Evolutionary conservation across 768 basidiomycete species (phyloP), one percentile per base, ranked within the genome.

Genomic region (Suillus placidus): DNA sequence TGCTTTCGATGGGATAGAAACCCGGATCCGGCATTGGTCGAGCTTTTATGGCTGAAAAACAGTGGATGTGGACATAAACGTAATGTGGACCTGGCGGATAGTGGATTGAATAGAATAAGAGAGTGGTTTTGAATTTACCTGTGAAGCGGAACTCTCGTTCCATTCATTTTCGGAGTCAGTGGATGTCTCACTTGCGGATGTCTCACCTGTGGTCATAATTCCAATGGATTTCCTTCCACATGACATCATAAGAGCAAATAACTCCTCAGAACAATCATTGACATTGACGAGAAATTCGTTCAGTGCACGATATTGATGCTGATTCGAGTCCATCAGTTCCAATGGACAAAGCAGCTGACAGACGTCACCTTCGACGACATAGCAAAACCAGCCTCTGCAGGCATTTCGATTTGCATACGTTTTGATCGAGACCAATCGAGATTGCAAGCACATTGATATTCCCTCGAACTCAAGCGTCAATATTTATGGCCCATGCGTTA

Each of bases 171-270:
- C 51, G 26, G 26, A 51, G 7, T 51, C 8, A 51, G 51, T 26
- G 52, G 52, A 54, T 54, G 52, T 54, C 52, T 54, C 52, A 20
- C 18, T 20, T 34, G 9, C 12, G 52, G 52, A 54, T 51, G 49
- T 51, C 49, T 51, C 49, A 51, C 51, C 49, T 54, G 30, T 34
- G 30, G 52, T 54, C 30, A 18, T 4, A 32, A 32, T 54, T 54
- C 18, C 5, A 52, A 30, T 9, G 16, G 16, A 54, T 32, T 54
- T 54, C 9, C 30, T 32, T 51, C 18, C 30, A 54, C 18, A 34
- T 20, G 10, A 34, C 32, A 54, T 34, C 51, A 52, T 32, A 26
- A n/a, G 23, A 51, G 7, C 26, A 52, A 52, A 52, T 14, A 34
- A 54, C 2, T 20, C 32, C 18, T 34, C 16, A 18, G 16, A 32